These are phyloP conservation scores for Schoenoplectus tabernaemontani DNA, from an alignment of 202 grass and related monocot species.

Conservation along the genomic window DNA sequence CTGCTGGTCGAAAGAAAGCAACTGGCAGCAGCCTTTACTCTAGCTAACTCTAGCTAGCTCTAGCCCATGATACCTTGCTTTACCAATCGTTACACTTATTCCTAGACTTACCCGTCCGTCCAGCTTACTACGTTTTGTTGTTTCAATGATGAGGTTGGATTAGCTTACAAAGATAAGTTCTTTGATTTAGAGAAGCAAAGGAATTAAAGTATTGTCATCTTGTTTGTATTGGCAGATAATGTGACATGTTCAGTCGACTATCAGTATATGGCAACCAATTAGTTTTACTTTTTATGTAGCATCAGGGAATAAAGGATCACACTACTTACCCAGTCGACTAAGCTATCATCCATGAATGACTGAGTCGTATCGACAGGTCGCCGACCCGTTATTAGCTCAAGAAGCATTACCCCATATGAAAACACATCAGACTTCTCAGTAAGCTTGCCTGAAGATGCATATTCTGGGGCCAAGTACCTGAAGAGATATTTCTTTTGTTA, in stretches of 20 bases:
- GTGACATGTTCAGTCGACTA: not conserved
- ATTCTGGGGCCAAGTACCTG: slow-evolving; percentile 89
- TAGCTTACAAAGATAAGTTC: too few species aligned
- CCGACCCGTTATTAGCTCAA: slow-evolving; percentile 79
- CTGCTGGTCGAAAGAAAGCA: too few species aligned
- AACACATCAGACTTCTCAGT: slow-evolving; percentile 94
- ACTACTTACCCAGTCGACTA: slow-evolving; percentile 85
- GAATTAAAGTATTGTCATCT: not conserved
- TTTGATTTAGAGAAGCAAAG: not conserved
- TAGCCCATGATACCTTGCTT: too few species aligned
- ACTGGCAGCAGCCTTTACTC: too few species aligned
- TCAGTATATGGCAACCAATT: not conserved
- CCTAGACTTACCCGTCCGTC: too few species aligned
- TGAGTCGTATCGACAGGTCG: slow-evolving; percentile 69
- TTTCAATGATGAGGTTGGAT: not conserved
- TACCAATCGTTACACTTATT: too few species aligned
- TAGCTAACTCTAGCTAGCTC: too few species aligned
- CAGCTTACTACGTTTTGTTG: too few species aligned
- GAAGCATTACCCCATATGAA: slow-evolving; percentile 82
- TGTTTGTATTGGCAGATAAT: not conserved
- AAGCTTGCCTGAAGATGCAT: slow-evolving; percentile 79
- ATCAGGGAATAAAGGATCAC: slow-evolving; percentile 15
- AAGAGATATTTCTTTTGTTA: slow-evolving; percentile 20
- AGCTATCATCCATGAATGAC: slow-evolving; percentile 65
- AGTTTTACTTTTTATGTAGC: not conserved